These are phyloP conservation scores for Metroxylon sagu DNA, from an alignment of 176 grass and related monocot genomes.

Conservation along the genomic window DNA sequence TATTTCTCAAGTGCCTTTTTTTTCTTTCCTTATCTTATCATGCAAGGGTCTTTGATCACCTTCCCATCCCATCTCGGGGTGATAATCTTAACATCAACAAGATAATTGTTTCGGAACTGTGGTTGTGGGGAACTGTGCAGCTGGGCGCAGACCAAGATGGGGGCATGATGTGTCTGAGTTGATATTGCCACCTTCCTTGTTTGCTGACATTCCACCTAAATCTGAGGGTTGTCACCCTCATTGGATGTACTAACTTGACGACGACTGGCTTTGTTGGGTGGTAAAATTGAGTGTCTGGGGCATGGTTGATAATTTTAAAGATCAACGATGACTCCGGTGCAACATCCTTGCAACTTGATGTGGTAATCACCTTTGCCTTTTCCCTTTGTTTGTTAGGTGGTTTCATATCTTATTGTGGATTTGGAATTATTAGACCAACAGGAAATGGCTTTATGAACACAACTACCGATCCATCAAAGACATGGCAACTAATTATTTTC, in stretches of 20 bases:
- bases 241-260: conserved; percentile 27
- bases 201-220: conserved; percentile 18
- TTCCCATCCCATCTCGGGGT: neutral
- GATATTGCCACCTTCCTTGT: neutral
- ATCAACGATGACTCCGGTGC: too few relatives aligned
- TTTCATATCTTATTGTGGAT: too few relatives aligned
- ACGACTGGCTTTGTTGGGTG: neutral
- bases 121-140: conserved; percentile 4
- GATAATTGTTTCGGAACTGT: conserved; percentile 20
- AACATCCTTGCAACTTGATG: too few relatives aligned
- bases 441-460: too few relatives aligned
- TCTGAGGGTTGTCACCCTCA: conserved; percentile 32
- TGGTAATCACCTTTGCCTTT: too few relatives aligned
- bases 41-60: neutral
- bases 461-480: too few relatives aligned
- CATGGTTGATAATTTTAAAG: too few relatives aligned
- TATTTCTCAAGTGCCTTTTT: neutral
- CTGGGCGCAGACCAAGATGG: conserved; percentile 4
- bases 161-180: conserved; percentile 2
- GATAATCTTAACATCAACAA: conserved; percentile 25
- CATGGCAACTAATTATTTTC: too few relatives aligned
- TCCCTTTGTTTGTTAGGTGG: too few relatives aligned
- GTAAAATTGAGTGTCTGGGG: too few relatives aligned
- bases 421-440: too few relatives aligned
- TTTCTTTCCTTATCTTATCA: neutral